These are phyloP conservation scores for Aspergillus puulaauensis DNA, from an alignment of 2,329 filamentous ascomycete genomes.

Conservation along the genomic window DNA sequence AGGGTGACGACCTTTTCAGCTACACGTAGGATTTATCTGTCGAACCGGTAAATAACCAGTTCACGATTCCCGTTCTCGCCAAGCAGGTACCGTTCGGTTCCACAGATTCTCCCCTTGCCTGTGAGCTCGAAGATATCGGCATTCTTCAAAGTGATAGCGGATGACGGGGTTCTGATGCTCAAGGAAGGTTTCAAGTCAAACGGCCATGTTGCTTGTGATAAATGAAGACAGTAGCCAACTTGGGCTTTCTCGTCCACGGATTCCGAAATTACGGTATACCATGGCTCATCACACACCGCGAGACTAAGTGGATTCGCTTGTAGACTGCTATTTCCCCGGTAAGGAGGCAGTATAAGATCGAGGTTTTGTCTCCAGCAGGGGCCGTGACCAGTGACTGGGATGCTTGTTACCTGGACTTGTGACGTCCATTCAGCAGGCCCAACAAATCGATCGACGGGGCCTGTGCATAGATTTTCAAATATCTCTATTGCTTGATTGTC, in stretches of 20 bases:
- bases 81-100: constrained; percentile 62
- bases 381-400: constrained; percentile 54
- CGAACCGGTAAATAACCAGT: constrained; percentile 56
- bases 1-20: background rate
- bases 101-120: constrained; percentile 55
- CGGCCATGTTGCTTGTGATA: constrained; percentile 26
- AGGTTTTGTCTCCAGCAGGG: constrained; percentile 52
- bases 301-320: constrained; percentile 31
- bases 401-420: constrained; percentile 51
- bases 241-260: constrained; percentile 30
- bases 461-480: constrained; percentile 56
- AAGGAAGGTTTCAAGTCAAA: constrained; percentile 28
- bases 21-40: constrained; percentile 22
- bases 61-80: constrained; percentile 55
- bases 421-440: constrained; percentile 39
- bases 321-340: constrained; percentile 42
- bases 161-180: constrained; percentile 29
- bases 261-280: constrained; percentile 40
- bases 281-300: constrained; percentile 24
- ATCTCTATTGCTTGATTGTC: constrained; percentile 52
- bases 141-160: constrained; percentile 23
- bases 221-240: constrained; percentile 38
- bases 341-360: constrained; percentile 47
- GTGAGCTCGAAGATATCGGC: constrained; percentile 51
- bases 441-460: constrained; percentile 49